These are phyloP conservation scores for Pythium chondricola DNA, from an alignment of 352 stramenopile species.

Conservation along the genomic window DNA sequence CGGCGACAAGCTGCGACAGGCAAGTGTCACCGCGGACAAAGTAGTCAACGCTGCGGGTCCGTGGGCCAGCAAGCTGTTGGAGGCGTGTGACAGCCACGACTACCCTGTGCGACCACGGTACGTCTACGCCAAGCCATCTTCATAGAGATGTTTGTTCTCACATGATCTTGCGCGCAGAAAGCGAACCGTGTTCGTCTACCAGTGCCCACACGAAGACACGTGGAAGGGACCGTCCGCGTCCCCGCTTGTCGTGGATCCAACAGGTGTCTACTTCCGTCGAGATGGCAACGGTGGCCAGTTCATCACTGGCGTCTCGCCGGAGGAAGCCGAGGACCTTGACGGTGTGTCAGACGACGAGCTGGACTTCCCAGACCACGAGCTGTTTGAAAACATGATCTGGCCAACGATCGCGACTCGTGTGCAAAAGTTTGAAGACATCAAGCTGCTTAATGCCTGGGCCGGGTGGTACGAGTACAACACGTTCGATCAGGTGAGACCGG, in stretches of 20 bases:
- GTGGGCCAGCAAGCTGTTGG: slow-evolving; percentile 63
- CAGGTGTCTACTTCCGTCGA: slow-evolving; percentile 75
- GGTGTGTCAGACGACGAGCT: slow-evolving; percentile 59
- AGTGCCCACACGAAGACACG: slow-evolving; percentile 63
- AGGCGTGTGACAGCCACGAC: slow-evolving; percentile 60
- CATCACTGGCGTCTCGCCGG: slow-evolving; percentile 60
- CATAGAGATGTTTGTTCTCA: background rate
- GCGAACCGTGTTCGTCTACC: slow-evolving; percentile 71
- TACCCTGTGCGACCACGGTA: slow-evolving; percentile 67
- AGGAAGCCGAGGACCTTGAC: slow-evolving; percentile 51
- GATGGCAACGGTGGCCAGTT: slow-evolving; percentile 69
- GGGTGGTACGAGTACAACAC: slow-evolving; percentile 88
- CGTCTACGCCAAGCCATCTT: background rate
- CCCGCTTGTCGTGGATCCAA: slow-evolving; percentile 68
- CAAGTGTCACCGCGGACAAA: slow-evolving; percentile 34
- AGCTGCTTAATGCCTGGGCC: slow-evolving; percentile 69
- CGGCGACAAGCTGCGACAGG: slow-evolving; percentile 20
- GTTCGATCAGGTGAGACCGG: slow-evolving; percentile 57
- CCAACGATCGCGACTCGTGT: slow-evolving; percentile 73
- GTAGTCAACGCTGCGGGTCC: slow-evolving; percentile 74
- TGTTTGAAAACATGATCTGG: slow-evolving; percentile 80
- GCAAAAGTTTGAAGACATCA: slow-evolving; percentile 73
- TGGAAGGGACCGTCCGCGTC: slow-evolving; percentile 64
- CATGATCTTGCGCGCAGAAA: slow-evolving; percentile 29
- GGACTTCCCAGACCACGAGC: slow-evolving; percentile 51